Base-by-base conservation (phyloP, 768 basidiomycete genomes). In the Naganishia vishniacii region DNA sequence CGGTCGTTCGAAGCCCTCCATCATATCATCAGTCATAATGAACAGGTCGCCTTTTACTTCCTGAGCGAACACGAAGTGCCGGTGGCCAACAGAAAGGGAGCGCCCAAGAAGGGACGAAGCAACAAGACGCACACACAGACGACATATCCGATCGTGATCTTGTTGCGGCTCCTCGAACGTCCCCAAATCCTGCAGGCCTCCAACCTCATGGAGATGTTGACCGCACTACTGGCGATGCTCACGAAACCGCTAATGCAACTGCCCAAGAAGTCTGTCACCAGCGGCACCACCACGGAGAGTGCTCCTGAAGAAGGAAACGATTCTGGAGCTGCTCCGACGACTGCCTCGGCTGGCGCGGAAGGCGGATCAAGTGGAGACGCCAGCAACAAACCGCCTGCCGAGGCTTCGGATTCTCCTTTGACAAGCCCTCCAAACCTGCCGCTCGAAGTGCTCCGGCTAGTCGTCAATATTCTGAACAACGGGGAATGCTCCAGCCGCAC, bases 401-500 rank as follows among this genome's bases (percentile, higher is more conserved):
- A 44, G 0, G n/a, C 49, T 25, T n/a, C 59, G 23, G 59, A 48
- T 45, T 49, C 48, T 26, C 18, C 44, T 4, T 79, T 90, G 15
- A 81, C 86, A 12, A 84, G 82, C 59, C 85, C 89, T 18, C 95
- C 95, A 13, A 85, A 87, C 68, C 86, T 98, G 64, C 91, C 93
- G 7, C 84, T 88, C 58, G 75, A 84, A 3, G 86, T 88, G n/a
- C 82, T 98, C 26, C 86, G 89, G 40, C 83, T 92, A 40, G 91
- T 98, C 65, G 91, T 95, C 74, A 98, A 98, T 77, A 91, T 98
- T 70, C 81, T 99, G 67, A 97, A 95, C n/a, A 83, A 88, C 20
- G 95, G 95, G 46, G 95, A 99, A 80, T 98, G 94, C 73, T 91
- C 92, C 25, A 89, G 88, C 45, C 83, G 88, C 32, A 95, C 93